Conservation (phyloP, 371 early-diverging fungal genomes). For the Encephalitozoon romaleae region DNA sequence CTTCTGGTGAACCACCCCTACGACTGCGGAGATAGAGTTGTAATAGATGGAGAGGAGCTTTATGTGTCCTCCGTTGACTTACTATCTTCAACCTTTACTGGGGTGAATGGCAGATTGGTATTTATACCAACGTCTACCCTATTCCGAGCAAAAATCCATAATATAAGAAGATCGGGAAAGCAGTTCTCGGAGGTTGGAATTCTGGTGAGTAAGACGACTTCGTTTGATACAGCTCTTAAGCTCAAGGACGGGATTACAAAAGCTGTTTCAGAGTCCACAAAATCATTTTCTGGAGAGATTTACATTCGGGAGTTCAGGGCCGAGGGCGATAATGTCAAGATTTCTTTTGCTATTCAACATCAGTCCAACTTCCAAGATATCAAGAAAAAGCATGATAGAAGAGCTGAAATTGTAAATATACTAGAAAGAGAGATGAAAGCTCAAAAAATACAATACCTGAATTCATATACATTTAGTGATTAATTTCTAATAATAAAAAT, state of each 20-base stretch:
- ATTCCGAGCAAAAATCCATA: slow-evolving; percentile 51
- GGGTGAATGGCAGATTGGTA: slow-evolving; percentile 39
- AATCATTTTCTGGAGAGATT: slow-evolving; percentile 46
- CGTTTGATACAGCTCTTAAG: slow-evolving; percentile 34
- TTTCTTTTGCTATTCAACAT: slow-evolving; percentile 53
- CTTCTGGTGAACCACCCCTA: slow-evolving; percentile 58
- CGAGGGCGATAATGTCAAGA: slow-evolving; percentile 14
- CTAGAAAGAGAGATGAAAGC: slow-evolving; percentile 30
- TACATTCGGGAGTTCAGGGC: slow-evolving; percentile 40
- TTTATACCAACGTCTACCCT: slow-evolving; percentile 58
- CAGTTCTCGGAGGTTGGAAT: slow-evolving; percentile 50
- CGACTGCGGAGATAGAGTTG: slow-evolving; percentile 58
- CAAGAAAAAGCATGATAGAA: slow-evolving; percentile 35
- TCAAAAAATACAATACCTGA: neutral
- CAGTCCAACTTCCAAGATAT: slow-evolving; percentile 56
- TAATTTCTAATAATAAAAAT: neutral
- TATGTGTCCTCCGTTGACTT: slow-evolving; percentile 56
- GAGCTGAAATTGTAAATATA: slow-evolving; percentile 36
- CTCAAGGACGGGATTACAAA: slow-evolving; percentile 41
- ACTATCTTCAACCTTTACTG: slow-evolving; percentile 54
- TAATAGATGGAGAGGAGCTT: slow-evolving; percentile 50
- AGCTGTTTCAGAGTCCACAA: slow-evolving; percentile 26
- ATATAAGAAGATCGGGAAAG: slow-evolving; percentile 56
- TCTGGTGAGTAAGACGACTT: slow-evolving; percentile 24
- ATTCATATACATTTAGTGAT: slow-evolving; percentile 12